These are phyloP conservation scores for Scleroderma bovista DNA, from an alignment of 768 basidiomycete genomes.

Conservation along the genomic window DNA sequence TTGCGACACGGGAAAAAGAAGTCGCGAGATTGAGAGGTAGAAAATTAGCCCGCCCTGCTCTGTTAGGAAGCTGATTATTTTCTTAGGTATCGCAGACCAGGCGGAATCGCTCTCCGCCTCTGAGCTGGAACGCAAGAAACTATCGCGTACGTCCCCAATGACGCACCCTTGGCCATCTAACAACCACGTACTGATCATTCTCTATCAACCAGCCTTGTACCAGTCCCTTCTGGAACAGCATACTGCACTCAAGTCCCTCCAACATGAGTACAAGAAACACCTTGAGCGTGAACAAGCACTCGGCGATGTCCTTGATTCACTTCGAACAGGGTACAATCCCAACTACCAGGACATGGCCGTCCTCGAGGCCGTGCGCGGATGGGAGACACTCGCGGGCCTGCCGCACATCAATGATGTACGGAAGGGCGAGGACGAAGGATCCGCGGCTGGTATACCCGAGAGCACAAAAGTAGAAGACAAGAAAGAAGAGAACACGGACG, in stretches of 20 bases:
- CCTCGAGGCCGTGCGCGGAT: conserved; percentile 91
- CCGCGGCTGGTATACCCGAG: conserved; percentile 22
- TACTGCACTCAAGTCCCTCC: conserved; percentile 70
- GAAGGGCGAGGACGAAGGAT: conserved; percentile 39
- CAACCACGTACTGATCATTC: conserved; percentile 1
- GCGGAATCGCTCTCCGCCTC: conserved; percentile 75
- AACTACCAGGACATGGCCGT: conserved; percentile 99
- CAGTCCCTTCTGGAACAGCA: conserved; percentile 67
- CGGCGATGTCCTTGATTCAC: conserved; percentile 73
- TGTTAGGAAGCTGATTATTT: not conserved
- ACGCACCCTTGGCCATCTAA: not conserved
- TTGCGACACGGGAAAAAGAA: conserved; percentile 62
- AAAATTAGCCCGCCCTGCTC: conserved; percentile 3
- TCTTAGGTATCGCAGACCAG: conserved; percentile 67
- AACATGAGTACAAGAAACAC: conserved; percentile 64
- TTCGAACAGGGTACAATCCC: conserved; percentile 88
- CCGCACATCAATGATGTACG: conserved; percentile 68
- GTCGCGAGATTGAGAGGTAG: conserved; percentile 68
- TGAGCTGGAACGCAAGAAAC: conserved; percentile 77
- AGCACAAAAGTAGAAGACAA: conserved; percentile 15
- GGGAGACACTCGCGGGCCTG: conserved; percentile 69
- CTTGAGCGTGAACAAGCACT: conserved; percentile 72
- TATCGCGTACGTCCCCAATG: conserved; percentile 65
- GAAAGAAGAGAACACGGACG: conserved; percentile 50
- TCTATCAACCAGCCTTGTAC: conserved; percentile 62